Base-by-base conservation (phyloP, 2,329 filamentous ascomycete genomes). In the Grosmannia serpens region DNA sequence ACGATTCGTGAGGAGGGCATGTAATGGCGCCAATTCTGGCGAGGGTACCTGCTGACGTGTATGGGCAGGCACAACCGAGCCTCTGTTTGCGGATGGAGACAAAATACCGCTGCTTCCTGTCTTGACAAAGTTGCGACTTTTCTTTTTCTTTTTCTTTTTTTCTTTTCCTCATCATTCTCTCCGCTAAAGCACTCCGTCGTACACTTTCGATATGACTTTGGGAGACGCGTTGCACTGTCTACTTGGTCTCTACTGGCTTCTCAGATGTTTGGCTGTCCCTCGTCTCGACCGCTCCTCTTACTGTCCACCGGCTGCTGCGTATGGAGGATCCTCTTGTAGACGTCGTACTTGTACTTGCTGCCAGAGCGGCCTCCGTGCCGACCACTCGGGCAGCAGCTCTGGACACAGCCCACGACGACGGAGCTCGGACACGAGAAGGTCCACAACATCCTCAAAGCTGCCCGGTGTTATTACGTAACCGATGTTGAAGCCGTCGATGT, bases 401-500 rank as follows among this genome's bases (percentile, higher is more conserved):
- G 60, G 60, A 47, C 60, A 62, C 11, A 85, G 64, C 0, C 83
- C 83, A 17, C 85, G 71, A 22, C 71, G 69, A 49, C 75, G 75
- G 24, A 88, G 69, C 62, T 87, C 86, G 0, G 86, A 84, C 0
- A 88, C 64, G 4, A 89, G 67, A 10, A 86, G 71, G 10, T 86
- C 79, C 27, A 85, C 79, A 1, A 88, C 77, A 62, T 89, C 85
- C 59, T 84, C 78, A 66, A 88, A 88, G 0, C 35, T 61, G 81
- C 83, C 49, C 77, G 77, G 0, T 83, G 86, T 59, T 4, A 29
- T 59, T 5, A 61, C 58, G 35, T 62, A 59, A 8, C 63, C 84
- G 67, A 89, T 78, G 66, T 90, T 90, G 70, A 90, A 90, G 0
- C 86, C 86, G 66, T 89, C 86, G 1, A 89, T 79, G 63, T 88